These are phyloP conservation scores for Terana coerulea DNA, from an alignment of 768 basidiomycete genomes.

Conservation along the genomic window DNA sequence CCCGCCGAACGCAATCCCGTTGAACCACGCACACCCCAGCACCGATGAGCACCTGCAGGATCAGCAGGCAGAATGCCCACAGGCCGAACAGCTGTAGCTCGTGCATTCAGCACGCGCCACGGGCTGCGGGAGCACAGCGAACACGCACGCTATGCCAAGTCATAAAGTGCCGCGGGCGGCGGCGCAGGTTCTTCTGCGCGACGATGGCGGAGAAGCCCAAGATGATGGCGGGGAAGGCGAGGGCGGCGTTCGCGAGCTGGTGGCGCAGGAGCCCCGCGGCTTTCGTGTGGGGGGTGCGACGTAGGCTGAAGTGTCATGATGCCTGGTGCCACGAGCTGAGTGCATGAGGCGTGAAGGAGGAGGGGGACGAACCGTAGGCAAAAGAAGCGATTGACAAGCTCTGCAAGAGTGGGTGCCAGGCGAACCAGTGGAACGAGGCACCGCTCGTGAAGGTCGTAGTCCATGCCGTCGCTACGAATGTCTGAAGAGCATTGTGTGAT, in stretches of 20 bases:
- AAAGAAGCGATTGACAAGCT: slow-evolving; percentile 27
- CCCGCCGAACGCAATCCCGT: slow-evolving; percentile 67
- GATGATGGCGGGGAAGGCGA: slow-evolving; percentile 54
- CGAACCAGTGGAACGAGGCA: slow-evolving; percentile 32
- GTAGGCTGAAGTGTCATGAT: slow-evolving; percentile 77
- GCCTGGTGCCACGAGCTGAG: too few species aligned
- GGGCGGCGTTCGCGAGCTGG: slow-evolving; percentile 52
- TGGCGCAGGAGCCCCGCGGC: slow-evolving; percentile 66
- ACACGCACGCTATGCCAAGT: slow-evolving; percentile 70
- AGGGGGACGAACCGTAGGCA: slow-evolving; percentile 38
- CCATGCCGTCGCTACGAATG: slow-evolving; percentile 25
- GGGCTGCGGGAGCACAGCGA: not conserved
- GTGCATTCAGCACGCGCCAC: not conserved
- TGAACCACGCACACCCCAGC: slow-evolving; percentile 75
- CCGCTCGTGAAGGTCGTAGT: slow-evolving; percentile 23
- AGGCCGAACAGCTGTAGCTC: slow-evolving; percentile 55
- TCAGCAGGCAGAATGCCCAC: slow-evolving; percentile 56
- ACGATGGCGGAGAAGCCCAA: slow-evolving; percentile 60
- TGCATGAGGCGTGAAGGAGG: too few species aligned
- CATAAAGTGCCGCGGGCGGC: slow-evolving; percentile 50
- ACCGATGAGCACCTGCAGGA: slow-evolving; percentile 54
- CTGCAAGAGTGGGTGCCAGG: slow-evolving; percentile 39
- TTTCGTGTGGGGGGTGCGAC: slow-evolving; percentile 57
- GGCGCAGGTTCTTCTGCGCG: slow-evolving; percentile 53
- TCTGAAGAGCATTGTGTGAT: slow-evolving; percentile 10